Conservation (phyloP, 495 filamentous ascomycete genomes). For the Aspergillus coremiiformis region DNA sequence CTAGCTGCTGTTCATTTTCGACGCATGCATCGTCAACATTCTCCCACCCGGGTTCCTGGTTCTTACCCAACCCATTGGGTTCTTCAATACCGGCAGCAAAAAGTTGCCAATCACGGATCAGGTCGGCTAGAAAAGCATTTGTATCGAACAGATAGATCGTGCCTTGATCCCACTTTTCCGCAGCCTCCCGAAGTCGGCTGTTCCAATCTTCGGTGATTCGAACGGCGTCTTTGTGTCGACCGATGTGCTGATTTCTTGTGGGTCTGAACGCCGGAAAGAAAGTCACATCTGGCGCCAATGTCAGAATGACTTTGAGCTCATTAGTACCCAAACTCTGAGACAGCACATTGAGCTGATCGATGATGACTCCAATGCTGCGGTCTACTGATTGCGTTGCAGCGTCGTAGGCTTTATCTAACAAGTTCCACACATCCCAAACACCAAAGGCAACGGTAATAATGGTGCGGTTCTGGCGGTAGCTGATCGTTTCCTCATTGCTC, state of each 20-base stretch:
- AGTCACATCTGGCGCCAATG: constrained; percentile 44
- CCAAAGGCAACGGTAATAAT: constrained; percentile 42
- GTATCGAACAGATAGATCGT: constrained; percentile 44
- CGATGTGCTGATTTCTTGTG: constrained; percentile 22
- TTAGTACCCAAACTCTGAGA: constrained; percentile 30
- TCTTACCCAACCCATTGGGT: constrained; percentile 36
- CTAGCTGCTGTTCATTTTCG: constrained; percentile 22
- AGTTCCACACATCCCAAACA: constrained; percentile 46
- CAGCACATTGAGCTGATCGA: constrained; percentile 36
- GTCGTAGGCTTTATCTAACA: constrained; percentile 28
- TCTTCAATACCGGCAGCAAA: constrained; percentile 37
- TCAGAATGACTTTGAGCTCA: constrained; percentile 43
- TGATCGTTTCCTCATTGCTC: constrained; percentile 14
- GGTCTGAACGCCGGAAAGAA: constrained; percentile 40
- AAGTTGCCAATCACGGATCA: constrained; percentile 40
- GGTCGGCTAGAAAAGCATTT: constrained; percentile 43
- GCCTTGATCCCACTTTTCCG: constrained; percentile 34
- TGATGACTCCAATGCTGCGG: constrained; percentile 37
- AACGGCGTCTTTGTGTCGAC: constrained; percentile 36
- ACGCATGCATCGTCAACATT: constrained; percentile 34
- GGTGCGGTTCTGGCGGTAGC: constrained; percentile 25
- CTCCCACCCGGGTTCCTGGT: constrained; percentile 32
- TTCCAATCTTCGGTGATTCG: constrained; percentile 42
- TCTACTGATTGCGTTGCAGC: constrained; percentile 31
- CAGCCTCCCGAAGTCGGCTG: constrained; percentile 31